Percentiles rank a stretch among this genome's conserved stretches.
Conservation (phyloP, 2,329 filamentous ascomycete genomes). For the Peltaster fructicola region DNA sequence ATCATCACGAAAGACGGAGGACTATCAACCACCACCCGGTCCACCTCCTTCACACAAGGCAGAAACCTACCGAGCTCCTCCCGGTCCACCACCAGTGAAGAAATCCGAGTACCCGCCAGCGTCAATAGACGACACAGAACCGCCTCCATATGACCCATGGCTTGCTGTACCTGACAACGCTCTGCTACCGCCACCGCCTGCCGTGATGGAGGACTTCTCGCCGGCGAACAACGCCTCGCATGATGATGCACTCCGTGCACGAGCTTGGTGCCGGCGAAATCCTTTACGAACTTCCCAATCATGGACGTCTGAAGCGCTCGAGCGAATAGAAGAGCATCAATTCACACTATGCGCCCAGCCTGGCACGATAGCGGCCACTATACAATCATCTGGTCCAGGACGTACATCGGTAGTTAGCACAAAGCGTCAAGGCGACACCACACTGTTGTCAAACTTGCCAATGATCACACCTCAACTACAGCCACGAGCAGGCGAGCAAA, state of each 20-base stretch:
- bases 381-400: conserved; percentile 31
- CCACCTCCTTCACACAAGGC: conserved; percentile 17
- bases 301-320: conserved; percentile 21
- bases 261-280: conserved; percentile 45
- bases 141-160: conserved; percentile 53
- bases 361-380: conserved; percentile 24
- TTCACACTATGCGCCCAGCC: conserved; percentile 29
- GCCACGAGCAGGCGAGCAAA: conserved; percentile 32
- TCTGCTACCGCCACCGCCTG: conserved; percentile 54
- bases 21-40: conserved; percentile 18
- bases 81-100: conserved; percentile 6
- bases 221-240: conserved; percentile 52
- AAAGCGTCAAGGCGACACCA: conserved; percentile 37
- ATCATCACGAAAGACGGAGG: conserved; percentile 5
- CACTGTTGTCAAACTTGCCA: conserved; percentile 50
- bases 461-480: conserved; percentile 47
- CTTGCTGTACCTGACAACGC: conserved; percentile 54
- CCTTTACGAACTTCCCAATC: conserved; percentile 38
- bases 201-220: conserved; percentile 46
- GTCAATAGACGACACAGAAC: conserved; percentile 22
- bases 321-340: conserved; percentile 30
- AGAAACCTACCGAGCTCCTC: conserved; percentile 6
- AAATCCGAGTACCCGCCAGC: conserved; percentile 14
- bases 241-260: conserved; percentile 45
- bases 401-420: conserved; percentile 26